Evolutionary conservation across 805 yeast species (phyloP), one percentile per base, ranked within the genome.

Genomic region (Ogataea allantospora): DNA sequence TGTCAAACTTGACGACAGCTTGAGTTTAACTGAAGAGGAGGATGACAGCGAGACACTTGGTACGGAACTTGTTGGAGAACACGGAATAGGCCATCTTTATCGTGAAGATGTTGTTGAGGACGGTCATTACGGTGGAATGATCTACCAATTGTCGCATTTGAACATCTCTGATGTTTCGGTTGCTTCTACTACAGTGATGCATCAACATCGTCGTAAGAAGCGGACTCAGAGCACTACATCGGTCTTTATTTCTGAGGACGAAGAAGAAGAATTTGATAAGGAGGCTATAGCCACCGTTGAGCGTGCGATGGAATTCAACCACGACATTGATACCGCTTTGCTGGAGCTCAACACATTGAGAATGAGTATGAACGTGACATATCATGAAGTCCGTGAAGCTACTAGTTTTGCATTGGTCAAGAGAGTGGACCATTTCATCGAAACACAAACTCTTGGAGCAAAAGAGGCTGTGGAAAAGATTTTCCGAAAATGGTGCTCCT

Each of bases 331-430:
- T 58, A 89, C 96, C 10, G 97, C 99, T 0, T 66, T 88, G 47
- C 67, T 93, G 43, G 99, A 93, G 65, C 74, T 93, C 53, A 91
- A 91, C 59, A 93, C 99, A 0, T 71, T 93, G 55, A 76, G 98
- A 65, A 91, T 93, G 99, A 87, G 96, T 54, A 84, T 89, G 93
- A 88, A 93, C 59, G 99, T 88, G 12, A 76, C 93, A 0, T 91
- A 93, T 62, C 95, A 87, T 54, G 96, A 89, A 56, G 97, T 93
- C 10, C 77, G 97, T 57, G 63, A 68, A 20, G 95, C 95, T 5
- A 87, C 96, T 0, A 68, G 79, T 23, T 70, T 71, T 25, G 93
- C 97, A 0, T 67, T 93, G 54, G 53, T 88, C 29, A 67, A 69
- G 28, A 74, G 93, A 53, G 77, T 86, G 9, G 70, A 77, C 35